Evolutionary conservation across 495 filamentous ascomycete genomes (phyloP).

Genomic region (Penicillium chermesinum): DNA sequence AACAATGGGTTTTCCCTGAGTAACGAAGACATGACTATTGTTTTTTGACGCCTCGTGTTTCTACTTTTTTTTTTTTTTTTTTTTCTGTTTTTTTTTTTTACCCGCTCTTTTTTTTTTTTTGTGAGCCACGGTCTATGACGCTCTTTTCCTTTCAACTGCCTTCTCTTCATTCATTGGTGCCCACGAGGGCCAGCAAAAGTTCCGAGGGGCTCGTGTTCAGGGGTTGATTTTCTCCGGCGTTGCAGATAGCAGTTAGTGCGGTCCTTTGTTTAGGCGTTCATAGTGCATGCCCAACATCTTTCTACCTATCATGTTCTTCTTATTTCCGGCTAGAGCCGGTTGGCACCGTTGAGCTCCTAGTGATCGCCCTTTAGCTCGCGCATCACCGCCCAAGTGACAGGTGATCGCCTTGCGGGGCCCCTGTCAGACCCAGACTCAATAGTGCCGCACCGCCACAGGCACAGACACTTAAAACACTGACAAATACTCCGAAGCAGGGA

Average conservation of each 20-base stretch:
- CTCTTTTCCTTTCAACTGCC: conserved; percentile 1
- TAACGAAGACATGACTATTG: conserved; percentile 25
- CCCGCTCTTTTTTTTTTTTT: too few relatives aligned
- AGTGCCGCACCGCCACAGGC: conserved; percentile 28
- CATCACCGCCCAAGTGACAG: conserved; percentile 14
- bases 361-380: conserved; percentile 9
- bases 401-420: conserved; percentile 14
- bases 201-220: conserved; percentile 6
- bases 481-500: conserved; percentile 14
- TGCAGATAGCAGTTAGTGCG: conserved; percentile 7
- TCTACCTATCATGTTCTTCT: neutral
- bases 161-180: conserved; percentile 10
- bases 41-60: conserved; percentile 6
- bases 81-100: conserved; percentile 10
- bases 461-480: conserved; percentile 12
- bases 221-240: conserved; percentile 10
- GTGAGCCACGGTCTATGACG: too few relatives aligned
- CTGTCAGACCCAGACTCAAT: conserved; percentile 24
- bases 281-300: neutral
- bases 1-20: neutral
- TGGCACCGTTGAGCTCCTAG: neutral
- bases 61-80: conserved; percentile 13
- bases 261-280: conserved; percentile 1
- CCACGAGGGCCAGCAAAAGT: conserved; percentile 5
- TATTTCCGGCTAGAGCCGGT: neutral